phyloP scores from a whole-genome alignment of 129 eudicot species.

The Pseudognaphalium luteoalbum region DNA sequence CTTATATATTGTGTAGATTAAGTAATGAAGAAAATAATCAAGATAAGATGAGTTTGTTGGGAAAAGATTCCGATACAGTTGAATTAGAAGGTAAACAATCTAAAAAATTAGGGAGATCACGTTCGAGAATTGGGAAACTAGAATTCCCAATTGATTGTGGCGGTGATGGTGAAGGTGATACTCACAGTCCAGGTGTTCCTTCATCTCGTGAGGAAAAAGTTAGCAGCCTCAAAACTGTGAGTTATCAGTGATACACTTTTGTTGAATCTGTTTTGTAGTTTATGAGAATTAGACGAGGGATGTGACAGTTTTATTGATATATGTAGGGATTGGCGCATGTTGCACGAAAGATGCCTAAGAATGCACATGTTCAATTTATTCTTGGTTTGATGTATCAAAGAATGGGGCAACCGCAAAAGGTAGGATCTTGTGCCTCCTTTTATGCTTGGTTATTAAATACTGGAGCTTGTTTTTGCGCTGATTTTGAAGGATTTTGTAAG shows the following conservation, averaged over 20 bases:
- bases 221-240: constrained; percentile 96
- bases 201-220: constrained; percentile 96
- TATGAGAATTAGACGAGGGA: not conserved
- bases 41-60: constrained; percentile 42
- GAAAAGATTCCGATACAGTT: constrained; percentile 61
- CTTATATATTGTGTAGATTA: constrained; percentile 40
- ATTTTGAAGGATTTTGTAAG: constrained; percentile 33
- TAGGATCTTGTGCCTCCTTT: constrained; percentile 22
- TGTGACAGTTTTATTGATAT: constrained; percentile 11
- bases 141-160: constrained; percentile 77
- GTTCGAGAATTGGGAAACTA: constrained; percentile 57
- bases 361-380: constrained; percentile 91
- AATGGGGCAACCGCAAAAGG: constrained; percentile 98
- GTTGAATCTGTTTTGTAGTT: not conserved
- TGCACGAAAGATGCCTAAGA: constrained; percentile 91
- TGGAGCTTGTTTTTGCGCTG: constrained; percentile 9
- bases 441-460: not conserved
- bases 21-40: constrained; percentile 47
- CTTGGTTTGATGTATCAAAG: constrained; percentile 93
- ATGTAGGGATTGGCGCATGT: constrained; percentile 86
- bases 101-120: constrained; percentile 63
- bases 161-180: constrained; percentile 75
- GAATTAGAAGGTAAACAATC: constrained; percentile 67
- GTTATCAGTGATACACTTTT: constrained; percentile 16
- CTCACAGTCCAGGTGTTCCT: constrained; percentile 69